Evolutionary conservation across 1,284 basidiomycete genomes (phyloP).

Genomic region (Boletellus sp.): DNA sequence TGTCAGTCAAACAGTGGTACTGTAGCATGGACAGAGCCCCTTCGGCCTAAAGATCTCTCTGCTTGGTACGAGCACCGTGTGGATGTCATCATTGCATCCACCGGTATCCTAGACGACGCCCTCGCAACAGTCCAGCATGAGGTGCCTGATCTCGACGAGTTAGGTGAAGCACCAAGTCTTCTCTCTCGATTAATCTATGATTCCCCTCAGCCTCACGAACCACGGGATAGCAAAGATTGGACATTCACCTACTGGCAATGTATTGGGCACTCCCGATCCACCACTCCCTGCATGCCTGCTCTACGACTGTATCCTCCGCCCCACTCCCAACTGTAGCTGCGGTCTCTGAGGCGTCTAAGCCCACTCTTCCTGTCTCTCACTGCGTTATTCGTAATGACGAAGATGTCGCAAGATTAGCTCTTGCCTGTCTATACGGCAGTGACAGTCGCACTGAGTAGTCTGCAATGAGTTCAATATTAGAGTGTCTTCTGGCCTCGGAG

Average conservation of each 20-base stretch:
- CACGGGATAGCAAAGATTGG: constrained; percentile 55
- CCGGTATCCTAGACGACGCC: constrained; percentile 78
- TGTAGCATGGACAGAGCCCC: constrained; percentile 2
- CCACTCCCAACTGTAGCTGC: constrained; percentile 66
- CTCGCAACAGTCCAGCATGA: constrained; percentile 81
- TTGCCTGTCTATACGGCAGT: constrained; percentile 87
- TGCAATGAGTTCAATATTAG: constrained; percentile 87
- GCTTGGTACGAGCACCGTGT: constrained; percentile 75
- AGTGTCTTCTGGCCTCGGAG: constrained; percentile 90
- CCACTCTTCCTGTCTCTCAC: constrained; percentile 65
- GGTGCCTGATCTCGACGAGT: constrained; percentile 72
- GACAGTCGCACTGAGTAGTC: constrained; percentile 69
- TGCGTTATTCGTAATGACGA: constrained; percentile 79
- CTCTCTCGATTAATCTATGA: constrained; percentile 86
- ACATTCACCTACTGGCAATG: constrained; percentile 68
- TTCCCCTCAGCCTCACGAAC: constrained; percentile 44
- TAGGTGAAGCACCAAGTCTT: constrained; percentile 87
- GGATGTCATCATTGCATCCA: constrained; percentile 55
- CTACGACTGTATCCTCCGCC: constrained; percentile 68
- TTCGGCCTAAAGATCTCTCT: constrained; percentile 44
- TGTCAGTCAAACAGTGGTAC: constrained; percentile 4
- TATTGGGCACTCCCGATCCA: constrained; percentile 68
- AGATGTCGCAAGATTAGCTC: constrained; percentile 79
- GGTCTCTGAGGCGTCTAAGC: constrained; percentile 87
- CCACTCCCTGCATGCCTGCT: constrained; percentile 60